These are phyloP conservation scores for Kluyveromyces marxianus DNA, from an alignment of 1,139 yeast species.

Conservation along the genomic window DNA sequence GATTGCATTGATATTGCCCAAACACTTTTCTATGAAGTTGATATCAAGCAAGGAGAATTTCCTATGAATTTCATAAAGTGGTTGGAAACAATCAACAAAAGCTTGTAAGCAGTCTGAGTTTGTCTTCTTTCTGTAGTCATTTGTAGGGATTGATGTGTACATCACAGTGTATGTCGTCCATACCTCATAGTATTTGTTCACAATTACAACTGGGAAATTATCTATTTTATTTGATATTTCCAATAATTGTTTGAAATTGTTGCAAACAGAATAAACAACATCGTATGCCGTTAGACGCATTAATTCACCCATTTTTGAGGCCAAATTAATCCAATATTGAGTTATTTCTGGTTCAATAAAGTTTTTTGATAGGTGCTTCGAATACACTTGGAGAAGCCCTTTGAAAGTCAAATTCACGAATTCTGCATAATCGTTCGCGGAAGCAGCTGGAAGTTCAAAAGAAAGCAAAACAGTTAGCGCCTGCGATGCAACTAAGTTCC, in stretches of 20 bases:
- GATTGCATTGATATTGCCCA: slow-evolving; percentile 48
- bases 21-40: slow-evolving; percentile 37
- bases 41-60: slow-evolving; percentile 19
- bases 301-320: slow-evolving; percentile 16
- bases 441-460: slow-evolving; percentile 18
- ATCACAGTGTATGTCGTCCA: slow-evolving; percentile 58
- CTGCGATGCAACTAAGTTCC: slow-evolving; percentile 48
- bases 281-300: slow-evolving; percentile 34
- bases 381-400: slow-evolving; percentile 31
- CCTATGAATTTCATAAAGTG: slow-evolving; percentile 35
- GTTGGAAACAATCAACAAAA: slow-evolving; percentile 43
- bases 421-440: slow-evolving; percentile 19
- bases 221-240: slow-evolving; percentile 37
- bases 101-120: slow-evolving; percentile 54
- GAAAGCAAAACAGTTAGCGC: slow-evolving; percentile 40
- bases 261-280: slow-evolving; percentile 41
- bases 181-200: slow-evolving; percentile 45
- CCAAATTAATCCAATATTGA: slow-evolving; percentile 22
- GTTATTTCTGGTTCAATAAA: slow-evolving; percentile 4
- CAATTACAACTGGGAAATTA: slow-evolving; percentile 34
- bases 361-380: slow-evolving; percentile 22
- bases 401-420: slow-evolving; percentile 27
- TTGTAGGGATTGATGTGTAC: slow-evolving; percentile 44
- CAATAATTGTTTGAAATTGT: slow-evolving; percentile 47
- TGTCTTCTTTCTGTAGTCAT: slow-evolving; percentile 31